These are phyloP conservation scores for Pythium grandisporangium DNA, from an alignment of 352 stramenopile species.

Conservation along the genomic window DNA sequence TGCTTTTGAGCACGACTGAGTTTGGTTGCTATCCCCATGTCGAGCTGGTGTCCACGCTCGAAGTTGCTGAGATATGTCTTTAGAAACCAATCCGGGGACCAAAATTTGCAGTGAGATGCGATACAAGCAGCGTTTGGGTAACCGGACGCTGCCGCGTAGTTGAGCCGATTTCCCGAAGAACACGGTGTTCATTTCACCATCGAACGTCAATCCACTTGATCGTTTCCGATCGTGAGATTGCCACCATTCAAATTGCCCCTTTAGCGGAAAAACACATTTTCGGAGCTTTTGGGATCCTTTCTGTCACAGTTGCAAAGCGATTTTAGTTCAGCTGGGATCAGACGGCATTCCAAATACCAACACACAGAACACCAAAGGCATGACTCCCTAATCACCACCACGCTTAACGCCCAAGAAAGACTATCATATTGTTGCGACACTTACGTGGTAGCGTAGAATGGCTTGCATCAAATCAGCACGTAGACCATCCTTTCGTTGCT, in stretches of 20 bases:
- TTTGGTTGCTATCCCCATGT: too few relatives aligned
- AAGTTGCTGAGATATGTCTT: too few relatives aligned
- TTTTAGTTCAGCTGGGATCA: too few relatives aligned
- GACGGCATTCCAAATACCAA: too few relatives aligned
- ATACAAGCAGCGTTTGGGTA: constrained; percentile 48
- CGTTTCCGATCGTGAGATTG: constrained; percentile 22
- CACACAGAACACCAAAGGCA: too few relatives aligned
- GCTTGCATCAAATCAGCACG: constrained; percentile 30
- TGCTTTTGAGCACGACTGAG: too few relatives aligned
- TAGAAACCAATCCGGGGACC: constrained; percentile 4
- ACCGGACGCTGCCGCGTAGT: constrained; percentile 16
- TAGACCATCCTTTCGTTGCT: constrained; percentile 32
- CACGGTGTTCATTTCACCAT: constrained; percentile 11
- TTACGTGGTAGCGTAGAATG: constrained; percentile 39
- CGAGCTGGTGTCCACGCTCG: too few relatives aligned
- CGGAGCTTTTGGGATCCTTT: constrained; percentile 36
- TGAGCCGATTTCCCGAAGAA: constrained; percentile 5
- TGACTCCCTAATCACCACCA: too few relatives aligned
- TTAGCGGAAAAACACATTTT: constrained; percentile 49
- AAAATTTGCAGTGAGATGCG: constrained; percentile 22
- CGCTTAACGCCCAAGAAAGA: too few relatives aligned
- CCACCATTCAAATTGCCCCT: constrained; percentile 64
- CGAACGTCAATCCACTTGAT: constrained; percentile 21
- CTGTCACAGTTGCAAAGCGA: too few relatives aligned
- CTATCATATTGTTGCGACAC: too few relatives aligned